Conservation (phyloP, 352 stramenopile genomes). For the Globisporangium solare region DNA sequence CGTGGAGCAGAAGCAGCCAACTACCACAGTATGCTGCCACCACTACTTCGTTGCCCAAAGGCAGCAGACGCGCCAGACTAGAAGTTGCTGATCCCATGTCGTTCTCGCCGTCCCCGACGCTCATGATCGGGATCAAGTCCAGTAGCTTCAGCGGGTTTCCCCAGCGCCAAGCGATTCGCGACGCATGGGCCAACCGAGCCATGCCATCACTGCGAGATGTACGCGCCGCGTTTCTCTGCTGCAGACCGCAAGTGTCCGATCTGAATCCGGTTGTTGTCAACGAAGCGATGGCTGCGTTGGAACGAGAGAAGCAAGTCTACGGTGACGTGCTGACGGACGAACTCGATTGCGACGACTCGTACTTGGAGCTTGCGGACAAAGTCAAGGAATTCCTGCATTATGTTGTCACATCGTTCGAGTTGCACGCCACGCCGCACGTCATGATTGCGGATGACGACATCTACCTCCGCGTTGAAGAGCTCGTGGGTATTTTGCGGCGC, state of each 20-base stretch:
- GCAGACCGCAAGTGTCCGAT: conserved; percentile 1
- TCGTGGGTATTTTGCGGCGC: conserved; percentile 1
- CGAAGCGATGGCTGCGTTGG: conserved; percentile 9
- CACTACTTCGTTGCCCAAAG: background rate
- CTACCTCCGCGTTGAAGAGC: conserved; percentile 30
- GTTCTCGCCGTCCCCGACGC: conserved; percentile 1
- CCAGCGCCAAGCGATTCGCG: conserved; percentile 34
- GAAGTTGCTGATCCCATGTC: background rate
- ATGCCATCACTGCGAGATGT: conserved; percentile 11
- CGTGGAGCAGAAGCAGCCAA: background rate
- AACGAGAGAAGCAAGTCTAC: conserved; percentile 28
- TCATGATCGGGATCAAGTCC: conserved; percentile 43
- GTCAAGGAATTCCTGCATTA: conserved; percentile 54
- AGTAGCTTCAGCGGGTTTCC: conserved; percentile 27
- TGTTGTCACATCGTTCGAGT: conserved; percentile 5
- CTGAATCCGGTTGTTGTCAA: background rate
- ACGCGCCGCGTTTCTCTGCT: conserved; percentile 27
- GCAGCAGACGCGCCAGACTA: background rate
- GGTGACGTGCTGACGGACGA: conserved; percentile 46
- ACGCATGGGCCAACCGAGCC: conserved; percentile 27
- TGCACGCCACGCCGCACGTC: conserved; percentile 18
- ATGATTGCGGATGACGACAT: conserved; percentile 69
- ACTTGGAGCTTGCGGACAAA: conserved; percentile 44
- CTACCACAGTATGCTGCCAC: background rate
- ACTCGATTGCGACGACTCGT: conserved; percentile 47